Evolutionary conservation across 352 stramenopile genomes (phyloP).

Genomic region (Phytopythium boreale): DNA sequence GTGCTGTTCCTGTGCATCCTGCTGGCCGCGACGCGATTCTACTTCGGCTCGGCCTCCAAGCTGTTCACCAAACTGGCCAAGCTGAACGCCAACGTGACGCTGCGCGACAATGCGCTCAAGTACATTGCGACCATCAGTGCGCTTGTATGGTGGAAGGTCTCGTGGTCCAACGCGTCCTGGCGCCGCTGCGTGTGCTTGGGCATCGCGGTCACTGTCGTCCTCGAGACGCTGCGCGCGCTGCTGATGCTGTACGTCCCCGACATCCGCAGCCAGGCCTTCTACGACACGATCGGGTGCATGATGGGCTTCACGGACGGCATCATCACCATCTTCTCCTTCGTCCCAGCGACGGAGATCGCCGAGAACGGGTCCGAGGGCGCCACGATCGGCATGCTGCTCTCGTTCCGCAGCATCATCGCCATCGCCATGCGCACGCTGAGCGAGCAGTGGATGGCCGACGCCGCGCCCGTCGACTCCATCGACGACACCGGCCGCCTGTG

Average conservation of each 20-base stretch:
- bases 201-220: conserved; percentile 37
- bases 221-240: conserved; percentile 56
- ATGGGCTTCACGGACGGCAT: conserved; percentile 57
- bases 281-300: conserved; percentile 46
- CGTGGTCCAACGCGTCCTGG: conserved; percentile 45
- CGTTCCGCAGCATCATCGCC: conserved; percentile 56
- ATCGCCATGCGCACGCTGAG: conserved; percentile 55
- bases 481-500: conserved; percentile 26
- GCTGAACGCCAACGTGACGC: conserved; percentile 35
- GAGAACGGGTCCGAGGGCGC: conserved; percentile 69
- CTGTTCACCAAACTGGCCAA: conserved; percentile 32
- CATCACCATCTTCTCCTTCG: conserved; percentile 69
- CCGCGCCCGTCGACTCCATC: conserved; percentile 21
- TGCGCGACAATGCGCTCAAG: conserved; percentile 49
- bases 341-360: conserved; percentile 63
- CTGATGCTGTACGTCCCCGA: conserved; percentile 55
- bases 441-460: conserved; percentile 37
- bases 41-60: conserved; percentile 44
- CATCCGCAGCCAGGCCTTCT: conserved; percentile 39
- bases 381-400: conserved; percentile 60
- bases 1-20: conserved; percentile 67
- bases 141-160: conserved; percentile 57
- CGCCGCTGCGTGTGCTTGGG: conserved; percentile 30
- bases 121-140: conserved; percentile 45
- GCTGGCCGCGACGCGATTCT: conserved; percentile 49